Evolutionary conservation across 768 basidiomycete species (phyloP).

Genomic region (Rhizopogon roseolus): DNA sequence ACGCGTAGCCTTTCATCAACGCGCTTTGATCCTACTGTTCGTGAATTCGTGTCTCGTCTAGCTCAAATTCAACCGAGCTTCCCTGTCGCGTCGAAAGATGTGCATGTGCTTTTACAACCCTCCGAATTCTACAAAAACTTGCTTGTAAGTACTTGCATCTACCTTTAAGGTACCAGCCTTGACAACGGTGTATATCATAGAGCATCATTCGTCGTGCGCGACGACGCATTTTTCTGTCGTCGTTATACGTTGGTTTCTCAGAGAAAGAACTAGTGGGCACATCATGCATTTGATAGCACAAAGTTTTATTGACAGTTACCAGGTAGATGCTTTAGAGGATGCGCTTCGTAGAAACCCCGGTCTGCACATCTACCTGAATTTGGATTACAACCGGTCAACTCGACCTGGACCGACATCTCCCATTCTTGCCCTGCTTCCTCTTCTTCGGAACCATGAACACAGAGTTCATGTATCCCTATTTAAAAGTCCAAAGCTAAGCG

Average conservation of each 20-base stretch:
- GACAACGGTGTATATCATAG: constrained; percentile 32
- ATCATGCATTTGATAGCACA: not conserved
- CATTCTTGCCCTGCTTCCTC: constrained; percentile 61
- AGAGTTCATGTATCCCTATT: constrained; percentile 80
- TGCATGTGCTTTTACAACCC: constrained; percentile 55
- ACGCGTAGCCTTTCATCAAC: constrained; percentile 25
- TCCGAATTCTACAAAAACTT: constrained; percentile 50
- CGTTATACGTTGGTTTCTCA: constrained; percentile 79
- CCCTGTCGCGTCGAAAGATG: constrained; percentile 36
- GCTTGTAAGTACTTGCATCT: constrained; percentile 38
- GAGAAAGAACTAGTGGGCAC: constrained; percentile 73
- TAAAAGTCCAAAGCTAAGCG: constrained; percentile 79
- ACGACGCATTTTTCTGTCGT: constrained; percentile 81
- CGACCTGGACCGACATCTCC: constrained; percentile 70
- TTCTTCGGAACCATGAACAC: constrained; percentile 65
- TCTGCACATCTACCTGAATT: constrained; percentile 64
- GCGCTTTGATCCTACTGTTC: constrained; percentile 29
- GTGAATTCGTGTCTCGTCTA: constrained; percentile 32
- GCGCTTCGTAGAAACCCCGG: constrained; percentile 55
- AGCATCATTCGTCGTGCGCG: constrained; percentile 75
- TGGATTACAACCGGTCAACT: constrained; percentile 80
- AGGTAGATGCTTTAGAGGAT: constrained; percentile 67
- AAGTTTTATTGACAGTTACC: not conserved
- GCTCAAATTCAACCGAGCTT: constrained; percentile 44
- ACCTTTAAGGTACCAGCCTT: not conserved